phyloP scores from a whole-genome alignment of 164 flowering plant genomes.

The Vitis amurensis region DNA sequence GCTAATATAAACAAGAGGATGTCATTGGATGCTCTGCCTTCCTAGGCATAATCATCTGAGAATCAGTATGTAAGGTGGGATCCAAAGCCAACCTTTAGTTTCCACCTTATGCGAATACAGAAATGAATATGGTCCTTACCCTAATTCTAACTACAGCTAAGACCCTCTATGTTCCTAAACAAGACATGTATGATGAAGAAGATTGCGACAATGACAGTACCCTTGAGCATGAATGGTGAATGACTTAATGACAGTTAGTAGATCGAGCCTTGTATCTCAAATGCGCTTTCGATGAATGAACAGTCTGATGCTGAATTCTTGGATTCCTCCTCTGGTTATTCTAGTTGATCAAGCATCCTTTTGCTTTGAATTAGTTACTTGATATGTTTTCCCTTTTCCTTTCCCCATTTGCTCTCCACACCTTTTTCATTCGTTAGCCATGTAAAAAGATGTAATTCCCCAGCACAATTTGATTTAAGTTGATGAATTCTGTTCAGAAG shows the following conservation, averaged over 20 bases:
- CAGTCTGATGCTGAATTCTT: constrained; percentile 7
- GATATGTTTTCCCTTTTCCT: neutral
- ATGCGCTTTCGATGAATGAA: constrained; percentile 14
- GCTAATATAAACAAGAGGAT: constrained; percentile 21
- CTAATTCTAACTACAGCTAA: constrained; percentile 25
- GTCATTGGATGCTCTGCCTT: constrained; percentile 34
- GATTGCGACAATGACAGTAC: constrained; percentile 10
- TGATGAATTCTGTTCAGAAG: constrained; percentile 44
- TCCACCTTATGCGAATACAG: constrained; percentile 36
- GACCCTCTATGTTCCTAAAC: constrained; percentile 17
- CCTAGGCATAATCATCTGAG: constrained; percentile 27
- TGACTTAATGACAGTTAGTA: constrained; percentile 14
- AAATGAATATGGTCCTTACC: constrained; percentile 32
- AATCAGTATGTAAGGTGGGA: constrained; percentile 32
- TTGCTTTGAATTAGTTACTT: constrained; percentile 7
- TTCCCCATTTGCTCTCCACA: neutral
- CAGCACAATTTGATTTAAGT: constrained; percentile 14
- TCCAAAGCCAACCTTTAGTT: constrained; percentile 39
- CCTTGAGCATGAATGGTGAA: constrained; percentile 4
- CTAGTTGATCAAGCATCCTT: constrained; percentile 4
- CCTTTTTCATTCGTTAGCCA: constrained; percentile 23
- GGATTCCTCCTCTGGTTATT: constrained; percentile 14
- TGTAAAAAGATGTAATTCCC: constrained; percentile 11
- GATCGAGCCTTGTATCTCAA: constrained; percentile 13
- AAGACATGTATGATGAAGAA: constrained; percentile 29